Conservation (phyloP, 441 rosid genomes). For the Corymbia citriodora region DNA sequence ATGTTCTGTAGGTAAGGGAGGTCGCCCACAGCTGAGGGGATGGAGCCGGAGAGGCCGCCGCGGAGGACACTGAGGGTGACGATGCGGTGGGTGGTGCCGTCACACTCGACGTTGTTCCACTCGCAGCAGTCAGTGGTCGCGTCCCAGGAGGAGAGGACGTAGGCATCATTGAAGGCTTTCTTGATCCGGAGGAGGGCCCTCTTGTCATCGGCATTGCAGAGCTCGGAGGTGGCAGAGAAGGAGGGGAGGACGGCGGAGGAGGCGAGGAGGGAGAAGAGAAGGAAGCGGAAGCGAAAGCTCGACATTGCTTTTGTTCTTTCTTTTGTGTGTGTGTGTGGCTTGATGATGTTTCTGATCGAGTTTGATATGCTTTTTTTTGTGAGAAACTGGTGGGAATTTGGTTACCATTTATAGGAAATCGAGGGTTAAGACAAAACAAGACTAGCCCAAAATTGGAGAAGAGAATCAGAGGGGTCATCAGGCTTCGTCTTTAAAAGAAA, state of each 20-base stretch:
- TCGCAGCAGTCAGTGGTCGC: constrained; percentile 51
- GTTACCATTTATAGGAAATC: not conserved
- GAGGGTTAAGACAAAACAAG: not conserved
- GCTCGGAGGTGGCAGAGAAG: constrained; percentile 2
- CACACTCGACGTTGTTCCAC: constrained; percentile 58
- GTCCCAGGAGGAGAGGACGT: constrained; percentile 57
- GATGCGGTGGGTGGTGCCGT: constrained; percentile 39
- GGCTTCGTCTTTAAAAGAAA: not conserved
- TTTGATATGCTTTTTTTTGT: not conserved
- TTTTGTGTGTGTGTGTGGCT: not conserved
- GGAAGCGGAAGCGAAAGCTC: constrained; percentile 13
- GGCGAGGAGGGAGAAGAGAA: constrained; percentile 14
- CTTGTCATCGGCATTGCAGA: constrained; percentile 45
- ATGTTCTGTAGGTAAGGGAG: constrained; percentile 2
- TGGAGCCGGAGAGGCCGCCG: constrained; percentile 12
- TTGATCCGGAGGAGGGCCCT: constrained; percentile 53
- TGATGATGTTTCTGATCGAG: not conserved
- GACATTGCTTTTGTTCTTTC: not conserved
- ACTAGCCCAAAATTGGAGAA: not conserved
- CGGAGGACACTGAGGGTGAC: constrained; percentile 35
- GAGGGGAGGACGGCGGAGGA: not conserved
- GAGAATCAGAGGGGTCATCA: not conserved
- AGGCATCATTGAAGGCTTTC: constrained; percentile 48
- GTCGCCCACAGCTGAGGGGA: constrained; percentile 1
- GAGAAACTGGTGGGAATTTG: not conserved